Conservation (phyloP, 345 rosid species). For the Balakata baccata region DNA sequence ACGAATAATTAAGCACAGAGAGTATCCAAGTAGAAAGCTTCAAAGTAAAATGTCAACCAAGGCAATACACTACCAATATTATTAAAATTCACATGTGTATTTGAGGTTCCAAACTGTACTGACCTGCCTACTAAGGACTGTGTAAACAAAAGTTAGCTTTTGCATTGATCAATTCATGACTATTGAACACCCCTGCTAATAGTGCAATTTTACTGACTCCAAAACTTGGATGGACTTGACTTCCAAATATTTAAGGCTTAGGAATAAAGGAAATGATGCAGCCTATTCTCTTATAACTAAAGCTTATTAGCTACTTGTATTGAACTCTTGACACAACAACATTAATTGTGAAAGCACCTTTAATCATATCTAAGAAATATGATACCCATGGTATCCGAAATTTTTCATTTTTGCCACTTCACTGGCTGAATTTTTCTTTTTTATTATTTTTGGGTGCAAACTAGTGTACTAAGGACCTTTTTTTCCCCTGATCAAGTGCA, state of each 20-base stretch:
- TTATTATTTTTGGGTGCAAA: too few species aligned
- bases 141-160: neutral
- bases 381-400: too few species aligned
- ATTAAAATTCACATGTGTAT: neutral
- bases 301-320: neutral
- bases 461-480: too few species aligned
- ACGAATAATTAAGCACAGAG: neutral
- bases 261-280: neutral
- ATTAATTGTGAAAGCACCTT: neutral
- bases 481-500: too few species aligned
- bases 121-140: neutral
- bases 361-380: neutral
- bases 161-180: conserved; percentile 1
- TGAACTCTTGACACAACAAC: neutral
- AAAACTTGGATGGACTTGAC: neutral
- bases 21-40: neutral
- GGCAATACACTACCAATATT: neutral
- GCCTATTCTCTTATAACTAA: neutral
- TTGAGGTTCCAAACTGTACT: neutral
- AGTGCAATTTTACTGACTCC: neutral
- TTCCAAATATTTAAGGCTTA: neutral
- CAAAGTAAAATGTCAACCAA: conserved; percentile 1
- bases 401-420: neutral
- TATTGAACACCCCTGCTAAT: conserved; percentile 1
- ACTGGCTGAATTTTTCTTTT: too few species aligned